Evolutionary conservation across 139 green algal genomes (phyloP).

Genomic region (Chlamydomonas sphaeroides): DNA sequence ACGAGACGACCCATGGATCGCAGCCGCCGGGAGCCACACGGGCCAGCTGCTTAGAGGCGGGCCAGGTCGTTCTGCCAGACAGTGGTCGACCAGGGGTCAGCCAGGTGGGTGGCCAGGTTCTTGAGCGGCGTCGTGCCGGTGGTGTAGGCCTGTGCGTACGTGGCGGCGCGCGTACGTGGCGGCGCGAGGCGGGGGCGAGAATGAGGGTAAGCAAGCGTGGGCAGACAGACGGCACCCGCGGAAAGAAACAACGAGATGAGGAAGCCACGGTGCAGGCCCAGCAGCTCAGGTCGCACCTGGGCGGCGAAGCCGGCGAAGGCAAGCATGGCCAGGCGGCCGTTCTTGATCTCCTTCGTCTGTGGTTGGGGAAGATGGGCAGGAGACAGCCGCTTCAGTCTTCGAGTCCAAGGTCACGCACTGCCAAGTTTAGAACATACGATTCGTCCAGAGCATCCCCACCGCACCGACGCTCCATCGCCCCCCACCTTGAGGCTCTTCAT

Average conservation of each 20-base stretch:
- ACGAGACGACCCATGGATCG: too few species aligned
- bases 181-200: too few species aligned
- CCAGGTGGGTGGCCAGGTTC: slow-evolving; percentile 70
- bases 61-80: slow-evolving; percentile 70
- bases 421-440: too few species aligned
- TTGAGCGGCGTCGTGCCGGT: slow-evolving; percentile 71
- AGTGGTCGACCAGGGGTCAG: slow-evolving; percentile 69
- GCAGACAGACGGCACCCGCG: too few species aligned
- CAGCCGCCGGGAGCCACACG: too few species aligned
- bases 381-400: too few species aligned
- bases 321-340: slow-evolving; percentile 81
- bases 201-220: too few species aligned
- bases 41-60: slow-evolving; percentile 43
- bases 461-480: too few species aligned
- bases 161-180: too few species aligned
- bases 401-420: too few species aligned
- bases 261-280: neutral
- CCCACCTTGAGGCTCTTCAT: slow-evolving; percentile 70
- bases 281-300: slow-evolving; percentile 44
- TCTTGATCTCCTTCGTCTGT: slow-evolving; percentile 95
- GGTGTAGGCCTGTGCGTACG: slow-evolving; percentile 57
- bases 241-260: neutral
- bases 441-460: too few species aligned
- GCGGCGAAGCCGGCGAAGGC: slow-evolving; percentile 66
- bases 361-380: too few species aligned